These are phyloP conservation scores for Geotrichum siamense DNA, from an alignment of 1,139 yeast species.

Conservation along the genomic window DNA sequence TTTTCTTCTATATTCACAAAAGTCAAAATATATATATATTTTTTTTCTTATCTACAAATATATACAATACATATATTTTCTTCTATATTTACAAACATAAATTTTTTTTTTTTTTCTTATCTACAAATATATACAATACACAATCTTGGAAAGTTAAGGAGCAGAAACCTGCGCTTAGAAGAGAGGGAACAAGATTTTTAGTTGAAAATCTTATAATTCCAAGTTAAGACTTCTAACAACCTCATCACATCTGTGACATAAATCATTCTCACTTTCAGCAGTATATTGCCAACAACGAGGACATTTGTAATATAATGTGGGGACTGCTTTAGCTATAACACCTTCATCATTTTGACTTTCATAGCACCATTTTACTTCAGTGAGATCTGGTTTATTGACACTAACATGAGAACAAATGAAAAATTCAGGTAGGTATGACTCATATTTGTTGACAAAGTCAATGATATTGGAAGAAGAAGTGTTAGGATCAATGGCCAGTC, in stretches of 20 bases:
- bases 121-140: too few relatives aligned
- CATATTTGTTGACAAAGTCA: slow-evolving; percentile 26
- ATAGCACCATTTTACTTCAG: slow-evolving; percentile 30
- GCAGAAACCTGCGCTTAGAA: too few relatives aligned
- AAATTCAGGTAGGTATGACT: slow-evolving; percentile 42
- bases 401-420: slow-evolving; percentile 58
- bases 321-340: slow-evolving; percentile 39
- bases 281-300: slow-evolving; percentile 91
- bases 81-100: too few relatives aligned
- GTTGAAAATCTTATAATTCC: too few relatives aligned
- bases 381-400: slow-evolving; percentile 30
- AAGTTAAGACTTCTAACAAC: slow-evolving; percentile 25
- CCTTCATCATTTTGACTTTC: slow-evolving; percentile 33
- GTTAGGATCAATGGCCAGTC: slow-evolving; percentile 30
- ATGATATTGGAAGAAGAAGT: slow-evolving; percentile 15
- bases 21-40: too few relatives aligned
- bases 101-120: too few relatives aligned
- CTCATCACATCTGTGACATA: slow-evolving; percentile 64
- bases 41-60: too few relatives aligned
- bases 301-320: slow-evolving; percentile 54
- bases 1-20: too few relatives aligned
- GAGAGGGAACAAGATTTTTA: too few relatives aligned
- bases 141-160: too few relatives aligned
- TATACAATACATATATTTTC: too few relatives aligned
- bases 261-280: slow-evolving; percentile 43